Evolutionary conservation across 306 rosid species (phyloP).

Genomic region (Prunus salicina): DNA sequence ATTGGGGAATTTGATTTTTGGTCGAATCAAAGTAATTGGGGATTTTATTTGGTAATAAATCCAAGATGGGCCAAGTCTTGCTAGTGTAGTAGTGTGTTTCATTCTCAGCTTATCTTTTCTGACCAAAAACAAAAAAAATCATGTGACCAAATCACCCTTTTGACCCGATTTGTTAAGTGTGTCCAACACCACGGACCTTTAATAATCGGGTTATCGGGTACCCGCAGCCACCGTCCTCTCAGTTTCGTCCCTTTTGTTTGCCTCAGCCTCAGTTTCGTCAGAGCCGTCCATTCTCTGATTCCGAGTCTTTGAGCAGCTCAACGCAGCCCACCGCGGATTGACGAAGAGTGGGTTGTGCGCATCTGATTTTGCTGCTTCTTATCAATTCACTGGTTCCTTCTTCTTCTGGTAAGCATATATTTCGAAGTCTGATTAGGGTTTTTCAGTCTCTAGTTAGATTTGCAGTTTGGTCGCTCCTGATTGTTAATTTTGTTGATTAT

Average conservation of each 20-base stretch:
- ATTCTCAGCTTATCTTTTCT: too few relatives aligned
- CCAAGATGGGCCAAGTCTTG: too few relatives aligned
- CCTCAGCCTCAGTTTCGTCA: not conserved
- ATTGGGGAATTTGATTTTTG: too few relatives aligned
- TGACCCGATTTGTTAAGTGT: not conserved
- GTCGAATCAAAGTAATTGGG: too few relatives aligned
- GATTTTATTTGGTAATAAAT: too few relatives aligned
- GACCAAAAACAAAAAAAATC: too few relatives aligned
- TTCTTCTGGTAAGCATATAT: constrained; percentile 35
- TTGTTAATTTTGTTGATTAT: not conserved
- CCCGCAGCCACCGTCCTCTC: not conserved
- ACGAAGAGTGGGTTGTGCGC: constrained; percentile 34
- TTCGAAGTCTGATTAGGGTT: constrained; percentile 13
- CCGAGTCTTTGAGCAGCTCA: not conserved
- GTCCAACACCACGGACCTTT: not conserved
- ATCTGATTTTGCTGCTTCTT: constrained; percentile 46
- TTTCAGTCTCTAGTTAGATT: constrained; percentile 10
- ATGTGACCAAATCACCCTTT: not conserved
- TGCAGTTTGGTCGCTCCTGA: not conserved
- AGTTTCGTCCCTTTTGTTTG: not conserved
- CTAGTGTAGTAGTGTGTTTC: too few relatives aligned
- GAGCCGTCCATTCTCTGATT: not conserved
- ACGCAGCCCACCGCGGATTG: not conserved
- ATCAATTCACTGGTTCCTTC: constrained; percentile 48
- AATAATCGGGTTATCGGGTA: not conserved